Evolutionary conservation across 1,284 basidiomycete species (phyloP), one percentile per base, ranked within the genome.

Genomic region (Moesziomyces sp.): DNA sequence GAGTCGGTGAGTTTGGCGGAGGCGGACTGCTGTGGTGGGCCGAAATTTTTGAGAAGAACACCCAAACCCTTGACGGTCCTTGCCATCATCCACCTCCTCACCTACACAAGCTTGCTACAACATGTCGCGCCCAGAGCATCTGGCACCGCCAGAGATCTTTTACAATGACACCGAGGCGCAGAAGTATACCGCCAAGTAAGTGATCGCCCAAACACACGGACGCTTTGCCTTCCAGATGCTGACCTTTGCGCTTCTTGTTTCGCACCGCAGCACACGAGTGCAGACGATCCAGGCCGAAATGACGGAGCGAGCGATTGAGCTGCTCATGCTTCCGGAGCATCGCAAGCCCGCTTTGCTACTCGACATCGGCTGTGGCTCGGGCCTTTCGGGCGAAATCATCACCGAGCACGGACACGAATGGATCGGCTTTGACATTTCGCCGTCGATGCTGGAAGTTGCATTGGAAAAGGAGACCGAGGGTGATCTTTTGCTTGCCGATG

Each of bases 301-400:
- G 97, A 97, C 96, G 6, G 92, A 95, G 78, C 89, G 97, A 67
- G 95, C 95, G 1, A 86, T 99, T 46, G 96, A 99, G 83, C 88
- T 99, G 8, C 87, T 99, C 46, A 92, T 90, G 77, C 86, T 98
- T 23, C 92, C 94, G 3, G 73, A 68, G 30, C 76, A 59, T 42
- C 79, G 43, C 50, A 65, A 72, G 21, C 82, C 82, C 1, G 81
- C 75, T 1, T 67, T 93, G 80, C 86, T 99, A 13, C 89, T 99
- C 42, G 97, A 99, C 84, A 95, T 99, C 67, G 97, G 97, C 1
- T 99, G 96, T 82, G 97, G 97, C 6, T 94, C 92, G n/a, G 97
- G 97, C 2, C 86, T 99, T n/a, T 94, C 92, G 26, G 97, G 97
- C 5, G 96, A 99, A 85, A 94, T 99, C 75, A 87, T 99, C 51